Evolutionary conservation across 2,329 filamentous ascomycete species (phyloP).

Genomic region (Diplodia corticola): DNA sequence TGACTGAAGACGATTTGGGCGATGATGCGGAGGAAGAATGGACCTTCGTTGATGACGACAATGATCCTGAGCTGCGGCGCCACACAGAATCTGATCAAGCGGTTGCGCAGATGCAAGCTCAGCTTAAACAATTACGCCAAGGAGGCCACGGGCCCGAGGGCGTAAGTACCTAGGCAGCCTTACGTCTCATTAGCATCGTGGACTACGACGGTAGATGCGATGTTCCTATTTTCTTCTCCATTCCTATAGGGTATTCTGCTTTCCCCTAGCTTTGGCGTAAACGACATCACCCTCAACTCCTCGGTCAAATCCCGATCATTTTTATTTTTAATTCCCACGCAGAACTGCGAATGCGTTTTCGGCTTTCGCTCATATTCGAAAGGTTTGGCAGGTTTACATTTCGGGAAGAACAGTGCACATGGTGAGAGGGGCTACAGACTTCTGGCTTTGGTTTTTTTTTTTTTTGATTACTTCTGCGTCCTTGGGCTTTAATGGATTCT

Average conservation of each 20-base stretch:
- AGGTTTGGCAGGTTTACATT: not conserved
- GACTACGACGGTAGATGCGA: no score
- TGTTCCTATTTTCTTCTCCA: not conserved
- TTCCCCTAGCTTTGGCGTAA: not conserved
- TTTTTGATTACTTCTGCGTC: not conserved
- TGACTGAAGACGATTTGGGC: conserved; percentile 1
- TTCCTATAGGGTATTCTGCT: not conserved
- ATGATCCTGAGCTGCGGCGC: conserved; percentile 41
- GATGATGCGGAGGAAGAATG: conserved; percentile 80
- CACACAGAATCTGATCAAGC: conserved; percentile 19
- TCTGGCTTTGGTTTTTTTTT: not conserved
- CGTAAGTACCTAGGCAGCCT: not conserved
- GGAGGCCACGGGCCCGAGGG: not conserved
- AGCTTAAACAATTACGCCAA: not conserved
- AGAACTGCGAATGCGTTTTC: not conserved
- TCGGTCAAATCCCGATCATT: not conserved
- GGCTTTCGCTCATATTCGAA: not conserved
- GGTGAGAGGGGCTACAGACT: not conserved
- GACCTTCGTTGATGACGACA: conserved; percentile 78
- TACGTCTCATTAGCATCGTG: not conserved
- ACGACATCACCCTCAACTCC: not conserved
- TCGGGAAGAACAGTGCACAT: not conserved
- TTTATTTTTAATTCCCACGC: not conserved
- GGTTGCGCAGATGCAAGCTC: not conserved
- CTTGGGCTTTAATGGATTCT: not conserved